Base-by-base conservation (phyloP, 768 basidiomycete species). In the Tulasnella sp. region DNA sequence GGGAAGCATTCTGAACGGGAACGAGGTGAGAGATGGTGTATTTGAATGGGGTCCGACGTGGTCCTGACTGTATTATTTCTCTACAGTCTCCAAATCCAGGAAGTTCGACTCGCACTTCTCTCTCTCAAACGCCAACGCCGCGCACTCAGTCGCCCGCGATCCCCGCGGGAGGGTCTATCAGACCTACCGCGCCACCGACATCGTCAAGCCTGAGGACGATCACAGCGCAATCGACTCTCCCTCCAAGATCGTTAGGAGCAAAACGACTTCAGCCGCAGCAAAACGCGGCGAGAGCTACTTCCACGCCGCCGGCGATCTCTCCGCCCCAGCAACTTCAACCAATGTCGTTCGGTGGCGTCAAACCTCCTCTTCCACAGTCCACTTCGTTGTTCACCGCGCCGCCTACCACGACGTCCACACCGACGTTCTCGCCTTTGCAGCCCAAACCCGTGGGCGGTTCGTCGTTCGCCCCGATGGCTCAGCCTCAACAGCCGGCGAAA, bases 1-100 rank as follows among this genome's bases (percentile, higher is more conserved):
- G 93, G 90, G 89, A 6, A 90, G 86, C 72, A 91, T 94, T 64
- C 85, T 93, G 69, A 77, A 78, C 14, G 84, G 83, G 6, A 77
- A 80, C 72, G 81, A 82, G 67, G 44, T 22, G 52, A 44, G 67
- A 40, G 67, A 65, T 68, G 70, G 36, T 72, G 65, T 39, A 32
- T 2, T 40, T 63, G 0, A 34, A 16, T 64, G 14, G 59, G 39
- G 69, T 64, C 29, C 59, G 39, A 34, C 42, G 68, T 39, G 29
- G 36, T 71, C 2, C 62, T n/a, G 32, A 62, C 76, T 64, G 75
- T 75, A 76, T 35, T 67, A 72, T 19, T 36, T 75, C 59, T 77
- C 78, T 62, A 78, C 78, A 69, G 78, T 81, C 65, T 65, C 79
- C 12, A 12, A 69, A 73, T 39, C 69, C 67, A 32, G 64, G 32